Percentiles rank a stretch among this genome's conserved stretches.
Evolutionary conservation across 2,329 filamentous ascomycete genomes (phyloP).

Genomic region (Cercospora beticola): DNA sequence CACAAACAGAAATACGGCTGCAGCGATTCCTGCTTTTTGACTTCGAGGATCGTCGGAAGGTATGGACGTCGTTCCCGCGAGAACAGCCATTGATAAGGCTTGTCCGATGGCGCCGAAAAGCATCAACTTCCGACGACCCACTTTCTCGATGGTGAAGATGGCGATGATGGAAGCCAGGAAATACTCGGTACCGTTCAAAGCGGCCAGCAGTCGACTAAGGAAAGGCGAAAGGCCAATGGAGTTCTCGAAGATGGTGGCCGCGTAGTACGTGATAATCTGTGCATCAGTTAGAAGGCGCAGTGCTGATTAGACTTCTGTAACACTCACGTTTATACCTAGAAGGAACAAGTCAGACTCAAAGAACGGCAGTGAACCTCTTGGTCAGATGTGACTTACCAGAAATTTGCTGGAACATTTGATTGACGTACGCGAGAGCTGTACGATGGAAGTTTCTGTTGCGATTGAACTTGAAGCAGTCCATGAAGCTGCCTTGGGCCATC

Average conservation of each 20-base stretch:
- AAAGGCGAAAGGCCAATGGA: conserved; percentile 53
- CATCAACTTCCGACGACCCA: conserved; percentile 66
- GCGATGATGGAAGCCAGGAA: conserved; percentile 52
- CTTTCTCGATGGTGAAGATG: conserved; percentile 51
- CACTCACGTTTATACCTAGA: neutral
- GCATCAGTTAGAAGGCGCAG: neutral
- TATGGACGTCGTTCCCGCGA: conserved; percentile 33
- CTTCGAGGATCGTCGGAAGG: conserved; percentile 18
- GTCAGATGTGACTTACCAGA: conserved; percentile 26
- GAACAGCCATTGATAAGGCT: conserved; percentile 34
- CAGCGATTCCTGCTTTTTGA: conserved; percentile 38
- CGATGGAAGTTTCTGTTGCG: conserved; percentile 49
- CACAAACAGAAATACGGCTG: conserved; percentile 42
- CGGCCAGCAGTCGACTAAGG: conserved; percentile 52
- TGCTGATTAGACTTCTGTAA: neutral
- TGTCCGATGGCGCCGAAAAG: conserved; percentile 58
- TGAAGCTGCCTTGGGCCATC: conserved; percentile 36
- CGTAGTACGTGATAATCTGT: conserved; percentile 37
- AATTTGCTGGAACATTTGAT: conserved; percentile 50
- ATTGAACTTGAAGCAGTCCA: conserved; percentile 40
- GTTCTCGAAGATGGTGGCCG: conserved; percentile 54
- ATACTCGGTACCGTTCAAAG: conserved; percentile 56
- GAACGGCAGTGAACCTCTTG: neutral
- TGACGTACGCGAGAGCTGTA: conserved; percentile 44
- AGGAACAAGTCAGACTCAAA: neutral